These are phyloP conservation scores for Solanum hybrid DNA, from an alignment of 305 asterid species.

Conservation along the genomic window DNA sequence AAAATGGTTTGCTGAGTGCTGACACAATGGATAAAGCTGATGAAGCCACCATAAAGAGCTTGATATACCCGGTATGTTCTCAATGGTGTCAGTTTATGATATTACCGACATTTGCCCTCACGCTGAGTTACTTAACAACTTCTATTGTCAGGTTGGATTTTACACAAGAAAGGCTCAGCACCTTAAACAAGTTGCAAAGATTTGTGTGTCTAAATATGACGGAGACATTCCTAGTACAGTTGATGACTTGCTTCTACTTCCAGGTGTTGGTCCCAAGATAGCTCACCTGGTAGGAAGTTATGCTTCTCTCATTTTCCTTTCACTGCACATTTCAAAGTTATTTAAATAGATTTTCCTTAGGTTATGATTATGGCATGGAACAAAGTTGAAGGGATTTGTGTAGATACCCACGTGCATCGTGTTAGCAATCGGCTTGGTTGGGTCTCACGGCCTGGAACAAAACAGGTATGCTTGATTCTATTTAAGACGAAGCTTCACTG, in stretches of 20 bases:
- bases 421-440: slow-evolving; percentile 90
- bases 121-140: slow-evolving; percentile 1
- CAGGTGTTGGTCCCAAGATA: slow-evolving; percentile 98
- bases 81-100: neutral
- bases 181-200: slow-evolving; percentile 73
- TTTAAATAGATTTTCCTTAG: slow-evolving; percentile 16
- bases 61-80: slow-evolving; percentile 70
- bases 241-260: slow-evolving; percentile 75
- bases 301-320: neutral
- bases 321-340: neutral
- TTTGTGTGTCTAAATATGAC: slow-evolving; percentile 51
- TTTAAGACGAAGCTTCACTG: neutral
- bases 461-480: slow-evolving; percentile 42
- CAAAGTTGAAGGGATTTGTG: slow-evolving; percentile 96
- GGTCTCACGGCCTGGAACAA: slow-evolving; percentile 78
- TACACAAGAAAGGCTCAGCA: slow-evolving; percentile 82
- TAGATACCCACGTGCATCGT: slow-evolving; percentile 95
- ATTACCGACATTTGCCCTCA: neutral
- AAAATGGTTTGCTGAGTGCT: slow-evolving; percentile 63
- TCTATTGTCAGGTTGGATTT: slow-evolving; percentile 67
- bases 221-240: slow-evolving; percentile 90
- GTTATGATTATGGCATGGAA: slow-evolving; percentile 95
- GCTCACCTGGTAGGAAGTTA: slow-evolving; percentile 76
- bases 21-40: slow-evolving; percentile 57
- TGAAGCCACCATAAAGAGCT: slow-evolving; percentile 56